These are phyloP conservation scores for Trypanosoma cruzi DNA, from an alignment of 208 protist genomes.

Conservation along the genomic window DNA sequence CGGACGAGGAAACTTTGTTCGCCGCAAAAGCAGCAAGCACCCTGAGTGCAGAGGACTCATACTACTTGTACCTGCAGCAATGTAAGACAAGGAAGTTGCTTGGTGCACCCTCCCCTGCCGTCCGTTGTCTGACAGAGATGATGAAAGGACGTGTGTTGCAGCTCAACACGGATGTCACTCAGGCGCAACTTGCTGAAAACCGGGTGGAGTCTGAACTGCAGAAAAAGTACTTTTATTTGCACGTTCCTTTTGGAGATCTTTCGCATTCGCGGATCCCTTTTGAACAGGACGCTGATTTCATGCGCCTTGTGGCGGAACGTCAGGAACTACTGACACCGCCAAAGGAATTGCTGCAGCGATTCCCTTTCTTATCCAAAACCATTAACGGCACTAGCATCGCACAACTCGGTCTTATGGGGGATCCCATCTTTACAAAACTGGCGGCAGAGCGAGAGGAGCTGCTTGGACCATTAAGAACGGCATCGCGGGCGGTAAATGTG, in stretches of 20 bases:
- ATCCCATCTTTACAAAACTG: conserved; percentile 51
- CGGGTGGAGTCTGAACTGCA: conserved; percentile 35
- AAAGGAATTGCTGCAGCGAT: conserved; percentile 45
- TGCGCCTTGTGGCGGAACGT: conserved; percentile 41
- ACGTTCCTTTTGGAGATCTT: conserved; percentile 17
- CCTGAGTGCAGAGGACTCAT: conserved; percentile 35
- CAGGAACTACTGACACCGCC: conserved; percentile 45
- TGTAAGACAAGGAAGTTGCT: conserved; percentile 31
- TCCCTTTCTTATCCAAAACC: conserved; percentile 50
- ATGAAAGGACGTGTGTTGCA: conserved; percentile 48
- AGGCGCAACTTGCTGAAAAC: conserved; percentile 22
- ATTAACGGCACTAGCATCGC: conserved; percentile 51
- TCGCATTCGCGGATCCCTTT: conserved; percentile 33
- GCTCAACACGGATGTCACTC: conserved; percentile 35
- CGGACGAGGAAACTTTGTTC: conserved; percentile 4
- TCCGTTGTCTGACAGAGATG: conserved; percentile 39
- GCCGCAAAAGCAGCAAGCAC: conserved; percentile 3
- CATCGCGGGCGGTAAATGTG: conserved; percentile 39
- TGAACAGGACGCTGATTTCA: conserved; percentile 45
- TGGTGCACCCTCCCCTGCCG: conserved; percentile 18
- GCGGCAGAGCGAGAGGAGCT: conserved; percentile 64
- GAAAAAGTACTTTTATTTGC: conserved; percentile 52
- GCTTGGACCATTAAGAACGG: conserved; percentile 41
- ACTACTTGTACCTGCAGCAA: conserved; percentile 54
- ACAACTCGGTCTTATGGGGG: conserved; percentile 50